Base-by-base conservation (phyloP, 2,329 filamentous ascomycete genomes). In the Fusarium nanum region DNA sequence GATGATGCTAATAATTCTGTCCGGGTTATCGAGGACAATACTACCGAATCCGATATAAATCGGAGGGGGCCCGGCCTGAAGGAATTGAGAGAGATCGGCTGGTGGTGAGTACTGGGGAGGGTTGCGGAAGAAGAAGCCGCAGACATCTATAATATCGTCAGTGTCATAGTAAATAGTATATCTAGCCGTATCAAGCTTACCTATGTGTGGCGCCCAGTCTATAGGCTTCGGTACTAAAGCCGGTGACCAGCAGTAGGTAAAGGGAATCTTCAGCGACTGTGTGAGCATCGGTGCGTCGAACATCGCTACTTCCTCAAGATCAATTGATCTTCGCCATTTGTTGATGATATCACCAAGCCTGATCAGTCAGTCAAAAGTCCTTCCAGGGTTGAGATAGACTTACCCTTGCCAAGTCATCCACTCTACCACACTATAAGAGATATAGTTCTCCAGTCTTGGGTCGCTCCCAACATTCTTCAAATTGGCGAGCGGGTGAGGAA, bases 391-490 rank as follows among this genome's bases (percentile, higher is more conserved):
- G 3, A 1, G 2, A 6, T 4, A 4, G 5, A 34, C 59, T 60
- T 63, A 75, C 73, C 91, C 91, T 78, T 93, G 91, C 91, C 91
- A 93, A 13, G 91, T 91, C 80, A 93, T 84, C 84, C 92, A 89
- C 62, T 93, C 92, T 2, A 93, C 89, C 42, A 93, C 82, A 1
- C 87, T 86, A 72, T 93, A 93, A 0, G 89, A 91, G 12, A 93
- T 84, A 70, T 90, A 92, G 6, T 70, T 93, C 93, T 3, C 90
- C 86, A 3, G 16, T 2, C 89, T 16, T 34, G 6, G 53, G 0
- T 67, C 49, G 66, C 67, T 23, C 22, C 67, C 68, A 89, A 91
- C 41, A 6, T 49, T 7, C 60, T 89, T 85, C 22, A 93, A 87
- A 64, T 92, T 92, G 0, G 91, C 91, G 6, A 93, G 82, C 0